Evolutionary conservation across 345 rosid species (phyloP), one percentile per base, ranked within the genome.

Genomic region (Salix purpurea): DNA sequence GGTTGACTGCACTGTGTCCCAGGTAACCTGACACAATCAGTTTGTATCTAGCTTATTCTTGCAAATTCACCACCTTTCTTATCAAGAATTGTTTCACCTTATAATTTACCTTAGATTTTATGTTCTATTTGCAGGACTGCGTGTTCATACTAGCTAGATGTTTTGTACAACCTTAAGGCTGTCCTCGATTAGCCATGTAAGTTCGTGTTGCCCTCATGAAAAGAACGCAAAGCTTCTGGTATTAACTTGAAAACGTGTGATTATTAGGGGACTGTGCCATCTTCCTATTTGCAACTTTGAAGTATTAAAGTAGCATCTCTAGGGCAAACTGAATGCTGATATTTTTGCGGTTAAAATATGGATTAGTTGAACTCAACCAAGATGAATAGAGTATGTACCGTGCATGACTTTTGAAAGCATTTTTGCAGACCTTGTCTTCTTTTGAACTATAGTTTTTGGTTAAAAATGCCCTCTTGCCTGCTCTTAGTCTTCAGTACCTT

Each of bases 401-500:
- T 0, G 48, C 71, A 62, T 56, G 40, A 64, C 70, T 74, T 61
- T 21, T 50, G 52, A 44, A 66, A 80, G 28, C 50, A 18, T 79
- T 26, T 36, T 50, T 75, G 70, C 40, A 79, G 75, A 81, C 73
- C 52, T 39, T 44, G 74, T 42, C 61, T 46, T 74, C 62, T 78
- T 74, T 60, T 73, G 67, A n/a, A 50, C 71, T 60, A 36, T 65
- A 42, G 69, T 72, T 39, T 60, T 73, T n/a, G 10, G 65, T 36
- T 54, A 34, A 71, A 72, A 75, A 71, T 50, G 78, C 74, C 67
- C 61, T 64, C 72, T 77, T 75, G 72, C 77, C 50, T 72, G 54
- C 70, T 74, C 76, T 78, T 15, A 72, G 50, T 40, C 56, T 36
- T 74, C 65, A 83, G 83, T 77, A 79, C 77, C 83, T 71, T 23